Conservation (phyloP, 2,329 filamentous ascomycete species). For the Lachnellula suecica region DNA sequence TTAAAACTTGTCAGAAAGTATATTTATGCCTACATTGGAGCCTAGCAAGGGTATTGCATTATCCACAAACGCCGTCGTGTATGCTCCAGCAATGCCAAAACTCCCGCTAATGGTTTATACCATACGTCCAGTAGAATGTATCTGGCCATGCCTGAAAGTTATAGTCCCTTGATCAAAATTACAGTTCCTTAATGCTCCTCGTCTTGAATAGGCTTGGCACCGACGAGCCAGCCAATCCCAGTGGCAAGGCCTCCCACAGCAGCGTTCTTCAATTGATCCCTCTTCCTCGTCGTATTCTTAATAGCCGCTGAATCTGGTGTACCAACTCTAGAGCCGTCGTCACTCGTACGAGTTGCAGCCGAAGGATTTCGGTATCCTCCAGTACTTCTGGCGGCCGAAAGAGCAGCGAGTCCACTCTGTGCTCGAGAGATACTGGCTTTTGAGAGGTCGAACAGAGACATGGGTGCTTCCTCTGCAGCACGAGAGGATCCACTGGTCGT, state of each 20-base stretch:
- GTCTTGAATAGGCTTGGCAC: slow-evolving; percentile 38
- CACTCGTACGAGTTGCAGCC: slow-evolving; percentile 28
- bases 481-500: slow-evolving; percentile 32
- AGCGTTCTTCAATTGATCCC: slow-evolving; percentile 68
- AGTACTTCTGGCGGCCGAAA: slow-evolving; percentile 37
- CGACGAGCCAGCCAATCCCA: slow-evolving; percentile 67
- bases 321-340: slow-evolving; percentile 18
- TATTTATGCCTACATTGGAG: not conserved
- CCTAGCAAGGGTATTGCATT: slow-evolving; percentile 1
- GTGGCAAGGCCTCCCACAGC: slow-evolving; percentile 67
- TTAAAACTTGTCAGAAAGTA: no score
- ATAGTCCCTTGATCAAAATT: not conserved
- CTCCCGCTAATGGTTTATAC: slow-evolving; percentile 6
- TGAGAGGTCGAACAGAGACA: slow-evolving; percentile 65
- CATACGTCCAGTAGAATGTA: not conserved
- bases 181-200: not conserved
- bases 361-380: slow-evolving; percentile 27
- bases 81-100: not conserved
- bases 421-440: slow-evolving; percentile 59
- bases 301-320: slow-evolving; percentile 7
- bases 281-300: slow-evolving; percentile 56
- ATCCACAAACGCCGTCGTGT: slow-evolving; percentile 1
- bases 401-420: slow-evolving; percentile 54
- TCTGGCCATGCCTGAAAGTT: not conserved
- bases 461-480: slow-evolving; percentile 55